Conservation (phyloP, 495 filamentous ascomycete genomes). For the Aspergillus carlsbadensis region DNA sequence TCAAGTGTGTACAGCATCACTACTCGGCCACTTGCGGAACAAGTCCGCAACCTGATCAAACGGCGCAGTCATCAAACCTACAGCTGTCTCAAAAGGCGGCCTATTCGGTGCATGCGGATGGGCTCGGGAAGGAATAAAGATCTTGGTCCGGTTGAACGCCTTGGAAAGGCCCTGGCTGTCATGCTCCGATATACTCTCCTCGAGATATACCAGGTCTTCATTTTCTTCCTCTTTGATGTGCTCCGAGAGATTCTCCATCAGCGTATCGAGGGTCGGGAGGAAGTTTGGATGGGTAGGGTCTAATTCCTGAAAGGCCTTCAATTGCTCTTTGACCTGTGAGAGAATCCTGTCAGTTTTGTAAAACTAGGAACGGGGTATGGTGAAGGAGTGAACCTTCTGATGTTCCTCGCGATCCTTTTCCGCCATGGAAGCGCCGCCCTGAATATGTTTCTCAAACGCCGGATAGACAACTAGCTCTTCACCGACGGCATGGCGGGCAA, state of each 20-base stretch:
- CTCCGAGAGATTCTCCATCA: conserved; percentile 49
- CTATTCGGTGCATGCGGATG: conserved; percentile 44
- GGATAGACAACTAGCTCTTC: conserved; percentile 74
- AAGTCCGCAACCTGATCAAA: conserved; percentile 32
- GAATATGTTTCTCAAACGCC: conserved; percentile 58
- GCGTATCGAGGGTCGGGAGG: conserved; percentile 46
- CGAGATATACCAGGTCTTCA: conserved; percentile 52
- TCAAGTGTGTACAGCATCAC: neutral
- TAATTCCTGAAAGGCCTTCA: conserved; percentile 60
- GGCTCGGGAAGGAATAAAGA: conserved; percentile 57
- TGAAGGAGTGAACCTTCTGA: conserved; percentile 22
- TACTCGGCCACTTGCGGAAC: conserved; percentile 32
- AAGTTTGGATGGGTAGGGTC: conserved; percentile 46
- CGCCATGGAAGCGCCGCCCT: conserved; percentile 50
- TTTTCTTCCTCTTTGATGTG: conserved; percentile 63
- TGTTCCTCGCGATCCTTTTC: conserved; percentile 62
- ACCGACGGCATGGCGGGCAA: conserved; percentile 63
- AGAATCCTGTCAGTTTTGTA: neutral
- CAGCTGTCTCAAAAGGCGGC: conserved; percentile 29
- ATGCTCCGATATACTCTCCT: conserved; percentile 39
- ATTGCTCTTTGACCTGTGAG: conserved; percentile 57
- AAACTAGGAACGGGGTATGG: neutral
- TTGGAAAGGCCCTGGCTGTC: conserved; percentile 46
- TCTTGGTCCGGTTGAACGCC: conserved; percentile 58
- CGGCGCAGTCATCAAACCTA: conserved; percentile 31